Base-by-base conservation (phyloP, 331 rosid species). In the Quercus tomentella region DNA sequence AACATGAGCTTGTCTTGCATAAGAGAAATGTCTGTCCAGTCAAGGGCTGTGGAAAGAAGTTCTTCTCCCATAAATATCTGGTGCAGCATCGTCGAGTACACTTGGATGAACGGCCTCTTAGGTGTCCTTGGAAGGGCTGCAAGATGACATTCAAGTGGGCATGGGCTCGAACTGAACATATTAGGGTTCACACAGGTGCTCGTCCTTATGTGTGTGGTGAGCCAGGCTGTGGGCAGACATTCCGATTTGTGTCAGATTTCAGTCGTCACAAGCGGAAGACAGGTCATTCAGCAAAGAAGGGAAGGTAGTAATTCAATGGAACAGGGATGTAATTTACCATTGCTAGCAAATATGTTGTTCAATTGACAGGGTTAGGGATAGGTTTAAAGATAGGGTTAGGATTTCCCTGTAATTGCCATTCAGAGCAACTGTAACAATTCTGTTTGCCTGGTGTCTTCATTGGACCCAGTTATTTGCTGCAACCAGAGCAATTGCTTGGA, bases 101-200 rank as follows among this genome's bases (percentile, higher is more conserved):
- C 70, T 72, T 83, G 85, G 99, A 95, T 72, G 99, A 95, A 43
- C 96, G 96, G n/a, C 99, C 99, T 72, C 87, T 95, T 63, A 82
- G 82, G 89, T 95, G 98, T 66, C 98, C 98, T 17, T 92, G 98
- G 98, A 95, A 89, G 87, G 98, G 98, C 66, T 95, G 97, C 93
- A 92, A 92, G 92, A 95, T 92, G 97, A 91, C 92, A 49, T 95
- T 92, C 91, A 95, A 92, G 88, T 93, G 97, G 97, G 93, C 97
- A 25, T 93, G 97, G 99, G 97, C 99, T 76, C 94, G 96, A 43
- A 95, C 99, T 0, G 97, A 95, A 77, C 99, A 95, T 88, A 90
- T 92, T 56, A 86, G 99, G 77, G 99, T 95, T 73, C 99, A 95
- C 85, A 95, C 96, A 2, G 97, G 98, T 28, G 97, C 88, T 15